A percentile compares a stretch with the other conserved stretches of the same genome.
phyloP scores from a whole-genome alignment of 2,329 filamentous ascomycete species.

The Colletotrichum sp. region DNA sequence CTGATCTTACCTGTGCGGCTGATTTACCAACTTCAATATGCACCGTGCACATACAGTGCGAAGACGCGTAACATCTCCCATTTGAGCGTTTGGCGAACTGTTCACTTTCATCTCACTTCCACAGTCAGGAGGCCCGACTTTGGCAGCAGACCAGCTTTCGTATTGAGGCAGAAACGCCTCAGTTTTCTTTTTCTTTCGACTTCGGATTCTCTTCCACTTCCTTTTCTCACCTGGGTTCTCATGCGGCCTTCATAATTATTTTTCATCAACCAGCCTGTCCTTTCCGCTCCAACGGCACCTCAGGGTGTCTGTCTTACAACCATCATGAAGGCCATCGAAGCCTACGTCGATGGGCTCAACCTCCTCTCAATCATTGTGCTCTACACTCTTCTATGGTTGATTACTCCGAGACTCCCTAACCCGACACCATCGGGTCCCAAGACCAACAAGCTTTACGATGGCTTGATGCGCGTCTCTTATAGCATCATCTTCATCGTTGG shows the following conservation, averaged over 20 bases:
- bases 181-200: background rate
- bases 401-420: constrained; percentile 6
- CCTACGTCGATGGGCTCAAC: constrained; percentile 15
- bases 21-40: background rate
- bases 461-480: constrained; percentile 14
- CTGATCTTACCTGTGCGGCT: background rate
- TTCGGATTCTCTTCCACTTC: background rate
- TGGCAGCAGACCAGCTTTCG: background rate
- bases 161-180: background rate
- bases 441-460: constrained; percentile 16
- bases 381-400: constrained; percentile 1
- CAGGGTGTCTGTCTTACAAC: background rate
- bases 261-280: background rate
- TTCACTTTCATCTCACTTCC: constrained; percentile 8
- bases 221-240: background rate
- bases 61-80: background rate
- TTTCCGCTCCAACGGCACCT: background rate
- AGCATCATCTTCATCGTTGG: constrained; percentile 30
- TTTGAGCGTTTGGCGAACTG: background rate
- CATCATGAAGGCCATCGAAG: constrained; percentile 17
- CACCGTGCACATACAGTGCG: constrained; percentile 9
- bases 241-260: background rate
- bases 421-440: background rate
- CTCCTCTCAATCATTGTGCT: constrained; percentile 8
- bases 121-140: background rate